Evolutionary conservation across 1,139 yeast genomes (phyloP).

Genomic region (Blastobotrys apis): DNA sequence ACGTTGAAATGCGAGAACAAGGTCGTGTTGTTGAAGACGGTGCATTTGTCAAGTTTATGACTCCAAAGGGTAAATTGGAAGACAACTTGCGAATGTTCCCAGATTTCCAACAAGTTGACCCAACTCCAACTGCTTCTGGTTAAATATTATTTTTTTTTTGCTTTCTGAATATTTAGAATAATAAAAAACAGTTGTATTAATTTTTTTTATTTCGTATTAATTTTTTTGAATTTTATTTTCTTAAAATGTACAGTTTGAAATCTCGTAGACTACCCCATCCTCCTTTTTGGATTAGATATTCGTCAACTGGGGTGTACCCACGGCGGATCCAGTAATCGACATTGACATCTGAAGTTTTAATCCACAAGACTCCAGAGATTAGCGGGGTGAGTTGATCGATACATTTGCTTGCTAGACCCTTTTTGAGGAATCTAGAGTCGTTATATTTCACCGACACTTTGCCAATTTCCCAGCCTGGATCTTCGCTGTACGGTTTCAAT

Average conservation of each 20-base stretch:
- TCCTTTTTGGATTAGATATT: slow-evolving; percentile 3
- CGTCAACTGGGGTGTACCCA: slow-evolving; percentile 1
- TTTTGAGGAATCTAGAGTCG: not conserved
- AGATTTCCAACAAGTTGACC: too few relatives aligned
- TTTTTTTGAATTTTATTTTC: not conserved
- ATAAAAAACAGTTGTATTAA: slow-evolving; percentile 21
- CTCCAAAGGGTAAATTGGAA: slow-evolving; percentile 93
- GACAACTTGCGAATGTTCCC: slow-evolving; percentile 94
- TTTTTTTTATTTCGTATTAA: slow-evolving; percentile 1
- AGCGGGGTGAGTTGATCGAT: not conserved
- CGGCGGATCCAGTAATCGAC: slow-evolving; percentile 6
- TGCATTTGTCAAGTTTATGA: slow-evolving; percentile 98
- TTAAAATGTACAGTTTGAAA: not conserved
- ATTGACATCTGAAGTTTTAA: slow-evolving; percentile 3
- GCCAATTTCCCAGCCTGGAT: not conserved
- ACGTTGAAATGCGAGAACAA: slow-evolving; percentile 87
- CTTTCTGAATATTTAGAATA: not conserved
- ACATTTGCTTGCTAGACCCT: not conserved
- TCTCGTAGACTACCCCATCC: slow-evolving; percentile 5
- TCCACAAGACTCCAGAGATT: slow-evolving; percentile 2
- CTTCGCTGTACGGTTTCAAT: not conserved
- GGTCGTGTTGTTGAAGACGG: slow-evolving; percentile 99
- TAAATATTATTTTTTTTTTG: slow-evolving; percentile 17
- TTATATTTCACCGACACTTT: slow-evolving; percentile 1
- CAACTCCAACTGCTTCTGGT: slow-evolving; percentile 36